Percentiles rank a stretch among this genome's conserved stretches.
Evolutionary conservation across 768 basidiomycete genomes (phyloP).

Genomic region (Phaeolepiota aurea): DNA sequence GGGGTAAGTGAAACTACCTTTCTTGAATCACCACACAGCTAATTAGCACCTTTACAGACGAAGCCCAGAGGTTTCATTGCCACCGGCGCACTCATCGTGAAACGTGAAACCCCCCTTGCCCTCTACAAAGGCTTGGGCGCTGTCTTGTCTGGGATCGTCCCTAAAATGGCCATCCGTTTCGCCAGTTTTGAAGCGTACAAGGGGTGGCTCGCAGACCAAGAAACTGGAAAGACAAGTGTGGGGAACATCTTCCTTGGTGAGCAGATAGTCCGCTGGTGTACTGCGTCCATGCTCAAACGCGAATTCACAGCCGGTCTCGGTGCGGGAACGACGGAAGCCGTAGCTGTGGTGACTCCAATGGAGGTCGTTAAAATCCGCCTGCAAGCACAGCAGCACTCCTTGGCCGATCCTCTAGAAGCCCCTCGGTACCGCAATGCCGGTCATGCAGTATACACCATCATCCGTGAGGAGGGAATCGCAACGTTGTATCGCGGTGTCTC

Average conservation of each 20-base stretch:
- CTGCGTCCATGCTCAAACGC: neutral
- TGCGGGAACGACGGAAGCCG: constrained; percentile 93
- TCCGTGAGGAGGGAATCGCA: constrained; percentile 81
- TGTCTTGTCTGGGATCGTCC: constrained; percentile 92
- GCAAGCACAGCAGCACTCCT: constrained; percentile 95
- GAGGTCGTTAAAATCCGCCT: constrained; percentile 98
- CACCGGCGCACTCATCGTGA: constrained; percentile 81
- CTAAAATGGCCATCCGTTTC: constrained; percentile 99
- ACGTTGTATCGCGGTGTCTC: constrained; percentile 90
- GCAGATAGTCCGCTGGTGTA: no score
- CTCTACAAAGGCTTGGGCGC: constrained; percentile 98
- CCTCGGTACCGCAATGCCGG: constrained; percentile 95
- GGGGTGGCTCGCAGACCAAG: constrained; percentile 62
- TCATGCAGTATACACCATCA: constrained; percentile 91
- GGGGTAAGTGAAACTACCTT: constrained; percentile 63
- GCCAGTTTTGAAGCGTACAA: constrained; percentile 97
- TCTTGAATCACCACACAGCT: constrained; percentile 2
- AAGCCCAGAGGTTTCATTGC: constrained; percentile 90
- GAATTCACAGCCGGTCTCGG: constrained; percentile 83
- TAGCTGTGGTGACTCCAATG: constrained; percentile 96
- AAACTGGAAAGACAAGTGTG: constrained; percentile 72
- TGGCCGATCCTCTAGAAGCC: constrained; percentile 89
- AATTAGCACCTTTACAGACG: constrained; percentile 39
- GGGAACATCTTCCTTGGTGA: constrained; percentile 82
- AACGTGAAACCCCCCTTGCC: constrained; percentile 88